Evolutionary conservation across 1,284 basidiomycete species (phyloP).

Genomic region (Naganishia sp.): DNA sequence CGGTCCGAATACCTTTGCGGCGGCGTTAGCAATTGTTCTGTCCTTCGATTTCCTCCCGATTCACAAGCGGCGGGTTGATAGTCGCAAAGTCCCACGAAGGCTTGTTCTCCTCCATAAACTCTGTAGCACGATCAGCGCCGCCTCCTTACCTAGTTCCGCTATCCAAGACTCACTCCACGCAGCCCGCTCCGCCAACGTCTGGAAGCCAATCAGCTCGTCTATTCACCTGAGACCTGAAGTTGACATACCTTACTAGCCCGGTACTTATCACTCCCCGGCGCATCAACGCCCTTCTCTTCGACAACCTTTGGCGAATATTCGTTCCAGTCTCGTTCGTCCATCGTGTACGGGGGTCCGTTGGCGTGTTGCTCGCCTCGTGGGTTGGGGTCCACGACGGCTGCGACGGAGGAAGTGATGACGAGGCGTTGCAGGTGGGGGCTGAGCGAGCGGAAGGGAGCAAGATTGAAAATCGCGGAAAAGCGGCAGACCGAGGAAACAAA

Average conservation of each 20-base stretch:
- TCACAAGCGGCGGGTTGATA: conserved; percentile 61
- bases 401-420: conserved; percentile 67
- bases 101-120: conserved; percentile 63
- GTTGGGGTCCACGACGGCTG: conserved; percentile 56
- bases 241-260: conserved; percentile 53
- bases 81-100: conserved; percentile 61
- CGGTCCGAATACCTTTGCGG: conserved; percentile 50
- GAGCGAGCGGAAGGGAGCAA: neutral
- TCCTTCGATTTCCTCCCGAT: conserved; percentile 32
- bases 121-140: conserved; percentile 38
- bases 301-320: conserved; percentile 59
- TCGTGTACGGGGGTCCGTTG: conserved; percentile 32
- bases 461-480: neutral
- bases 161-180: conserved; percentile 47
- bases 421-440: conserved; percentile 63
- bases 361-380: conserved; percentile 27
- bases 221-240: neutral
- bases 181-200: conserved; percentile 67
- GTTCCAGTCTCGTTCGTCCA: conserved; percentile 66
- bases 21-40: neutral
- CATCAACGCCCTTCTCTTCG: conserved; percentile 60
- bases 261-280: conserved; percentile 58
- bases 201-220: conserved; percentile 42
- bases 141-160: conserved; percentile 1
- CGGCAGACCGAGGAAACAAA: neutral